Base-by-base conservation (phyloP, 2,329 filamentous ascomycete genomes). In the Venturia nashicola region DNA sequence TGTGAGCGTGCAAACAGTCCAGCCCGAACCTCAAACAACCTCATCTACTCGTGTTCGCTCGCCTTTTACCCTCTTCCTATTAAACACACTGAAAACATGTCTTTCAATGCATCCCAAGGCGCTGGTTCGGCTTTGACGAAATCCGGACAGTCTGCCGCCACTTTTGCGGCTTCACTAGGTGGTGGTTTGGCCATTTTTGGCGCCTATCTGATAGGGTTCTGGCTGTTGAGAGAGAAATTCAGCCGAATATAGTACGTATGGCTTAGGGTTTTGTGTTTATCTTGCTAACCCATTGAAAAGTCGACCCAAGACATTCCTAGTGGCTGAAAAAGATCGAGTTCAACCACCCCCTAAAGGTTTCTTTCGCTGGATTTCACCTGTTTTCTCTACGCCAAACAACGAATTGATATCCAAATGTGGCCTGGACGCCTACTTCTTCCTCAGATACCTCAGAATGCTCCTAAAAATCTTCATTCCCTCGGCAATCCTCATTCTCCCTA, bases 371-470 rank as follows among this genome's bases (percentile, higher is more conserved):
- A 74, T 83, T 60, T 71, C 72, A 16, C 80, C 82, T 3, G 80
- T 78, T 67, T 96, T 80, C 80, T 89, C 77, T 74, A 86, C 78
- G 77, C 90, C 77, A 74, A 85, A 79, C 83, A 90, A 90, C 14
- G 90, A 96, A 69, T 85, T 99, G 68, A 96, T 99, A 70, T 88
- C 93, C 62, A 96, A 97, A 75, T 97, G 93, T 69, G 94, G 94
- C 20, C 83, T 99, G 11, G 94, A 99, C 73, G 91, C 93, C 71
- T 99, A 96, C 77, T 96, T 97, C 79, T 99, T 99, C 74, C 81
- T 99, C 0, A 89, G 95, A 67, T 99, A 96, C 71, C 83, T 92
- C 34, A 86, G 88, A 66, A 88, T 90, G 71, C 84, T 97, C 5
- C 82, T 97, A 54, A 86, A 96, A 72, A 96, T 99, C 67, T 97